phyloP scores from a whole-genome alignment of 1,284 basidiomycete species.

The Takashimella koratensis region DNA sequence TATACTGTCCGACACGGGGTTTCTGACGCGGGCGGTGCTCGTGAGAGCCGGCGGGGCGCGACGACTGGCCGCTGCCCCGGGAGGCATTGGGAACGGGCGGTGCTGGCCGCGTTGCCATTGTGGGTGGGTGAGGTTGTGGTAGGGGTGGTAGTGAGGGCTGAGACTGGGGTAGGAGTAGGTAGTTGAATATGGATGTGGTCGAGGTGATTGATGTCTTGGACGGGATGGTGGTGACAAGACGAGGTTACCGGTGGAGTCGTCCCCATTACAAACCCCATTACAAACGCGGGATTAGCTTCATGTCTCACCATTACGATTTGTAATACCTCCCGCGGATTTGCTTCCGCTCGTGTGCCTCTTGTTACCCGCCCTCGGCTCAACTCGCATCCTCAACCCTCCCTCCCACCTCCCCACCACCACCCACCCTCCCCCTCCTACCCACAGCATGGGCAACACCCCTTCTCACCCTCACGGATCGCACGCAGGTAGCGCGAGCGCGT shows the following conservation, averaged over 20 bases:
- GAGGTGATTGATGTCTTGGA: too few relatives aligned
- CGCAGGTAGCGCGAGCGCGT: slow-evolving; percentile 2
- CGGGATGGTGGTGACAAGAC: not conserved
- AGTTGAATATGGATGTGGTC: too few relatives aligned
- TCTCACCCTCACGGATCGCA: slow-evolving; percentile 36
- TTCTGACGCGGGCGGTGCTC: slow-evolving; percentile 26
- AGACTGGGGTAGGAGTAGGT: not conserved
- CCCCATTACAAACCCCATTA: too few relatives aligned
- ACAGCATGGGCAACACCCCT: slow-evolving; percentile 46
- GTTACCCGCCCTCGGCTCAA: not conserved
- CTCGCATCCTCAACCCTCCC: not conserved
- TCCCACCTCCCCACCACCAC: not conserved
- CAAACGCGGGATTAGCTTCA: too few relatives aligned
- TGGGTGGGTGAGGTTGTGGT: slow-evolving; percentile 52
- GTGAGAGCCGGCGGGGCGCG: slow-evolving; percentile 9
- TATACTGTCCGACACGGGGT: slow-evolving; percentile 50
- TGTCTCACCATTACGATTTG: too few relatives aligned
- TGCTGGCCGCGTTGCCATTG: slow-evolving; percentile 44
- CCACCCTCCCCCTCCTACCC: not conserved
- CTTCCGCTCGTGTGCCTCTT: too few relatives aligned
- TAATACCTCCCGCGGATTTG: too few relatives aligned
- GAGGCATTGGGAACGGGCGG: slow-evolving; percentile 30
- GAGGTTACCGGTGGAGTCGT: not conserved
- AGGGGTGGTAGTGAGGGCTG: slow-evolving; percentile 8
- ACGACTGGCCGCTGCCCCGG: slow-evolving; percentile 12